Base-by-base conservation (phyloP, 805 yeast species). In the Suhomyces vadensis region DNA sequence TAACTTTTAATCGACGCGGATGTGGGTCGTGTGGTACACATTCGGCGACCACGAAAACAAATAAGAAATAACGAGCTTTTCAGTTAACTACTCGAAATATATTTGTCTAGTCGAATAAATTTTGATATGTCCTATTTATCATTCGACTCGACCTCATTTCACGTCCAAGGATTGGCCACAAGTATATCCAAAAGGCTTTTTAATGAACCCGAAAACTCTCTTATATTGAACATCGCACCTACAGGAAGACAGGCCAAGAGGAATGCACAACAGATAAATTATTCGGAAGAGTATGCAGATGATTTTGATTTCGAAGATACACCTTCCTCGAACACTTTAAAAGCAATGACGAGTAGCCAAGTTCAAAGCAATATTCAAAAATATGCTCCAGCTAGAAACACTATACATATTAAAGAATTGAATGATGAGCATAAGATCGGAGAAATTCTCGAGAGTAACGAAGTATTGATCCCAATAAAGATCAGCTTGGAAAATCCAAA, bases 111-210 rank as follows among this genome's bases (percentile, higher is more conserved):
- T n/a, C n/a, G n/a, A n/a, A n/a, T n/a, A n/a, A n/a, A n/a, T n/a
- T n/a, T n/a, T n/a, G n/a, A n/a, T 22, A 53, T 51, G 52, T 31
- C 43, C 29, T 37, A 43, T 10, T 43, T 57, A 26, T 40, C 59
- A 10, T 57, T 51, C 23, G 55, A 55, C 23, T 45, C 51, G 35
- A 53, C 54, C 29, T 51, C 61, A 6, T 65, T 56, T 44, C 63
- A 71, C 14, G 92, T 96, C 1, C 97, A 90, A 69, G 96, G 92
- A 0, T 71, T 86, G 44, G 73, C 88, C 16, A 83, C 95, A 0
- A 85, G 91, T 23, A 78, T 87, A 52, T 74, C 81, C 31, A 79
- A 86, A 42, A 71, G 97, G 50, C 73, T 89, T 31, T 49, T 58
- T 3, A 79, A 87, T 49, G 82, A 84, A 49, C 85, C 82, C 25